These are phyloP conservation scores for Stylosanthes scabra DNA, from an alignment of 331 rosid genomes.

Conservation along the genomic window DNA sequence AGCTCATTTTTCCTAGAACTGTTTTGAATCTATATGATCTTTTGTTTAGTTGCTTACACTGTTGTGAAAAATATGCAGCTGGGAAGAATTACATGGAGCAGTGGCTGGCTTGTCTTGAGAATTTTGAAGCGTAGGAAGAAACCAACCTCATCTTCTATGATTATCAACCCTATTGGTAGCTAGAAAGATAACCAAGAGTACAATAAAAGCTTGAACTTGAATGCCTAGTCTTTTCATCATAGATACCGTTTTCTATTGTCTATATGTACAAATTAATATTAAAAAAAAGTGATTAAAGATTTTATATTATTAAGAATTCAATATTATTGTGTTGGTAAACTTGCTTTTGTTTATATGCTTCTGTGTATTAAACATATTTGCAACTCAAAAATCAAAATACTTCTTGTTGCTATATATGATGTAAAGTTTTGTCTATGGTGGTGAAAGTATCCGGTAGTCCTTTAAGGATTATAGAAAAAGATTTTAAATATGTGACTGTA, in stretches of 20 bases:
- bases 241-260: slow-evolving; percentile 40
- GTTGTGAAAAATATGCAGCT: slow-evolving; percentile 49
- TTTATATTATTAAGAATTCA: not conserved
- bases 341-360: not conserved
- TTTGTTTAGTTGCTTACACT: not conserved
- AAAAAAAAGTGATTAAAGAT: not conserved
- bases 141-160: slow-evolving; percentile 14
- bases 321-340: not conserved
- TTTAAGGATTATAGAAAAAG: no score
- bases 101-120: slow-evolving; percentile 67
- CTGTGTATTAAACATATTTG: not conserved
- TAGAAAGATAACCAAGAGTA: not conserved
- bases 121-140: slow-evolving; percentile 45
- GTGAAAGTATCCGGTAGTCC: no score
- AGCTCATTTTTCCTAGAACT: not conserved
- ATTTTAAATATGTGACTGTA: no score
- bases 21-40: not conserved
- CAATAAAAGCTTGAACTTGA: slow-evolving; percentile 17
- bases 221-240: slow-evolving; percentile 37
- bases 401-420: no score
- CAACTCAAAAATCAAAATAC: not conserved
- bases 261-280: slow-evolving; percentile 35
- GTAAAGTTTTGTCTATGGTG: no score
- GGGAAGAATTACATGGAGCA: slow-evolving; percentile 67
- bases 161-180: not conserved